phyloP scores from a whole-genome alignment of 768 basidiomycete species.

The Amanita pseudoporphyria region DNA sequence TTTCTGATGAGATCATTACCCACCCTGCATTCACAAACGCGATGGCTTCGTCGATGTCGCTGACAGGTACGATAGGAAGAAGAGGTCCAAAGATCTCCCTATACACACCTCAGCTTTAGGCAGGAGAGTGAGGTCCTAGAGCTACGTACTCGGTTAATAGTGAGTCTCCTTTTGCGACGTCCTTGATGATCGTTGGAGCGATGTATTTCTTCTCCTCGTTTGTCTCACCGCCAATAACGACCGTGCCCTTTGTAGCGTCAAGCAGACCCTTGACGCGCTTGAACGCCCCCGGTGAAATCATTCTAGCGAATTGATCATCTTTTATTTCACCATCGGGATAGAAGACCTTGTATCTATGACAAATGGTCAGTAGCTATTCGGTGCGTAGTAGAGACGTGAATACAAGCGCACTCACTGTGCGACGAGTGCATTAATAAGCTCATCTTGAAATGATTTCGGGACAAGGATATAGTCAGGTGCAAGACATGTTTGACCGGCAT shows the following conservation, averaged over 20 bases:
- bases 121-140: background rate
- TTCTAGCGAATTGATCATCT: constrained; percentile 37
- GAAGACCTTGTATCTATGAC: constrained; percentile 41
- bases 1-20: constrained; percentile 9
- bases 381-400: background rate
- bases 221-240: constrained; percentile 8
- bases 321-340: constrained; percentile 39
- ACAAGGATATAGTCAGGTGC: constrained; percentile 51
- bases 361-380: background rate
- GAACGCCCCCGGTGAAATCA: constrained; percentile 46
- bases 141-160: constrained; percentile 5
- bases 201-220: constrained; percentile 5
- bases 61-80: constrained; percentile 64
- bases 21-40: constrained; percentile 54
- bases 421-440: constrained; percentile 34
- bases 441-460: constrained; percentile 33
- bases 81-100: constrained; percentile 85
- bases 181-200: constrained; percentile 6
- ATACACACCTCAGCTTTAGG: background rate
- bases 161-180: constrained; percentile 2
- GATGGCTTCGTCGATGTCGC: constrained; percentile 63
- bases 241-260: constrained; percentile 2
- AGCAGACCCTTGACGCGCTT: constrained; percentile 10
- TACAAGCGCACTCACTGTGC: constrained; percentile 22
- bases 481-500: constrained; percentile 71